These are phyloP conservation scores for Ramichloridium luteum DNA, from an alignment of 2,329 filamentous ascomycete species.

Conservation along the genomic window DNA sequence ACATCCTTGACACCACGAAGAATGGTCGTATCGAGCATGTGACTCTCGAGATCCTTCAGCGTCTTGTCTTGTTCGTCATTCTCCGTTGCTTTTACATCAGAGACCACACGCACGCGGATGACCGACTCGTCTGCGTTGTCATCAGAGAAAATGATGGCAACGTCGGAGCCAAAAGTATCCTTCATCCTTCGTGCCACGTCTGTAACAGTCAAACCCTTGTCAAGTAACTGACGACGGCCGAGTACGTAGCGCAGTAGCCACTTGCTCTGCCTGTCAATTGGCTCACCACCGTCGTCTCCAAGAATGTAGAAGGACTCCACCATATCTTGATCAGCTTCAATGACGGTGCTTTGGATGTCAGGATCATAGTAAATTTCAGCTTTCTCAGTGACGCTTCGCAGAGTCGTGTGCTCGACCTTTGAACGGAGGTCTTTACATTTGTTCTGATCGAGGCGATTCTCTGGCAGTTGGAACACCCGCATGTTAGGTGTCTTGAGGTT, in stretches of 20 bases:
- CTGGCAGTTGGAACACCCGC: constrained; percentile 69
- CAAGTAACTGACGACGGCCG: constrained; percentile 85
- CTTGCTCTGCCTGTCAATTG: constrained; percentile 58
- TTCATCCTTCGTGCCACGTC: constrained; percentile 87
- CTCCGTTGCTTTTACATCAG: constrained; percentile 46
- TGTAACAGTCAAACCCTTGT: constrained; percentile 83
- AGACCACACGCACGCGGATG: constrained; percentile 61
- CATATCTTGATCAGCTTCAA: constrained; percentile 81
- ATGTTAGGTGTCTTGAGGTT: constrained; percentile 99
- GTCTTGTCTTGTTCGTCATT: constrained; percentile 79
- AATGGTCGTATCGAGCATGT: constrained; percentile 81
- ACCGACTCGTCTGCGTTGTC: constrained; percentile 95
- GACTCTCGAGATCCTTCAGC: constrained; percentile 80
- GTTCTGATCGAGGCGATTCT: constrained; percentile 54
- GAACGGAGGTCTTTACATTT: constrained; percentile 76
- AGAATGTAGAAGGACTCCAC: constrained; percentile 95
- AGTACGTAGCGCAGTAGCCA: constrained; percentile 92
- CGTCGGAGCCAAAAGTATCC: constrained; percentile 69
- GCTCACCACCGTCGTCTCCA: constrained; percentile 62
- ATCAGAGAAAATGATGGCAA: constrained; percentile 92
- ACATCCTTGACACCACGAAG: constrained; percentile 83
- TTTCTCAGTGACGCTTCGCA: constrained; percentile 79
- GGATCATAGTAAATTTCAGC: constrained; percentile 98
- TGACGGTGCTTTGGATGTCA: constrained; percentile 71
- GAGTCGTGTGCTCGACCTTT: constrained; percentile 83